Conservation (phyloP, 1,284 basidiomycete species). For the Trichosporon coremiiforme region DNA sequence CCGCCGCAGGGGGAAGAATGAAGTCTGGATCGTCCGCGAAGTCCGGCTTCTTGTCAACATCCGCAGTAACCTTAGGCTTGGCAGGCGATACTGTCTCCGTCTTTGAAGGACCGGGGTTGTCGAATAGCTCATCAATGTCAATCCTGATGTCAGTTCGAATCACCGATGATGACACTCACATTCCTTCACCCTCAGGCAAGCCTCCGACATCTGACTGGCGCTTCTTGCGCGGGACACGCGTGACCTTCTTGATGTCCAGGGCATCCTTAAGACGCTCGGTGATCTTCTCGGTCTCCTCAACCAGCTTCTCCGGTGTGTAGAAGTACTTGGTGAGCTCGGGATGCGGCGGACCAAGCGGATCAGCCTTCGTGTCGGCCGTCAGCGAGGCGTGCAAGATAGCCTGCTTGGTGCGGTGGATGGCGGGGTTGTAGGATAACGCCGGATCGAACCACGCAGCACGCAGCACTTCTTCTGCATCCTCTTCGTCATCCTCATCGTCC, state of each 20-base stretch:
- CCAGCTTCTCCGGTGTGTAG: constrained; percentile 69
- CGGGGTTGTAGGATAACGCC: constrained; percentile 78
- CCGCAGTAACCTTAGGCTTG: constrained; percentile 58
- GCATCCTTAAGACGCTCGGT: constrained; percentile 65
- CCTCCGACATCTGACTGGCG: constrained; percentile 55
- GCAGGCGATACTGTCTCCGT: constrained; percentile 19
- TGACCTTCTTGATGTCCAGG: constrained; percentile 68
- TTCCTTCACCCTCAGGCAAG: constrained; percentile 48
- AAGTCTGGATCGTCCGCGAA: constrained; percentile 52
- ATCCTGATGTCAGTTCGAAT: constrained; percentile 37
- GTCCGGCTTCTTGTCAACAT: constrained; percentile 61
- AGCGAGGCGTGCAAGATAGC: constrained; percentile 85
- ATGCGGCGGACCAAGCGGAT: constrained; percentile 81
- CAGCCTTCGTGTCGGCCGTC: constrained; percentile 68
- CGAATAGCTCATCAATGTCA: constrained; percentile 54
- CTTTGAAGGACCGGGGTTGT: constrained; percentile 20
- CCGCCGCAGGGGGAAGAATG: constrained; percentile 49
- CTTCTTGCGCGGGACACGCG: constrained; percentile 57
- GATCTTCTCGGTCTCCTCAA: constrained; percentile 64
- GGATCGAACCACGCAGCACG: constrained; percentile 73
- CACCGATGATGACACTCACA: constrained; percentile 33
- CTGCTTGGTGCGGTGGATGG: constrained; percentile 86
- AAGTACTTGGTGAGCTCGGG: constrained; percentile 81
- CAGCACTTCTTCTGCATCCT: constrained; percentile 8
- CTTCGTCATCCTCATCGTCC: constrained; percentile 41